Evolutionary conservation across 116 monocot species (phyloP).

Genomic region (Cymodocea nodosa): DNA sequence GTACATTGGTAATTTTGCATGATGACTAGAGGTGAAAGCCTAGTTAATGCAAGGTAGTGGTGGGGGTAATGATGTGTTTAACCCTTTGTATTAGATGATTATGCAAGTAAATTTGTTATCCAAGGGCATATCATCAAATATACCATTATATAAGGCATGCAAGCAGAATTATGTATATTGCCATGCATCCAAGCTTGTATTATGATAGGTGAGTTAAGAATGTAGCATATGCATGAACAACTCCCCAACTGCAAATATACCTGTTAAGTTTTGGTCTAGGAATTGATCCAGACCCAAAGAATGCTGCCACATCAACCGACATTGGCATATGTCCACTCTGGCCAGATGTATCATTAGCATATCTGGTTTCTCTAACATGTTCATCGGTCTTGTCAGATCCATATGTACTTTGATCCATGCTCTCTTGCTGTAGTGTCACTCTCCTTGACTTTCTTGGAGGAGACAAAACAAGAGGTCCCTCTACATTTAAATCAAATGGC

Average conservation of each 20-base stretch:
- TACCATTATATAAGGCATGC: too few relatives aligned
- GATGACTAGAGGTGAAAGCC: too few relatives aligned
- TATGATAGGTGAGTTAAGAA: too few relatives aligned
- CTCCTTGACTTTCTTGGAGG: conserved; percentile 82
- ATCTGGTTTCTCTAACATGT: conserved; percentile 23
- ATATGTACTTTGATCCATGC: conserved; percentile 22
- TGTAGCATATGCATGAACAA: background rate
- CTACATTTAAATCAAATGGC: conserved; percentile 26
- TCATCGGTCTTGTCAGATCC: conserved; percentile 11
- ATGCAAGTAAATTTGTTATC: too few relatives aligned
- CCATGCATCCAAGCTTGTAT: too few relatives aligned
- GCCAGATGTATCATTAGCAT: conserved; percentile 23
- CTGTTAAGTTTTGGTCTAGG: conserved; percentile 71
- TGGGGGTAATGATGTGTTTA: too few relatives aligned
- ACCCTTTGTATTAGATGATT: too few relatives aligned
- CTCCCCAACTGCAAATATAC: conserved; percentile 10
- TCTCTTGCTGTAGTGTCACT: conserved; percentile 42
- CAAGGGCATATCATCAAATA: too few relatives aligned
- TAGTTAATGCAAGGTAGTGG: too few relatives aligned
- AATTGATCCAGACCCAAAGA: conserved; percentile 41
- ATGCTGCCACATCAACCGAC: conserved; percentile 76
- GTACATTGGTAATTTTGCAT: too few relatives aligned
- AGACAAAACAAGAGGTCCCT: conserved; percentile 70
- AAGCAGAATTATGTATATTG: too few relatives aligned
- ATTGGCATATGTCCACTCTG: conserved; percentile 58